A percentile compares a stretch with the other conserved stretches of the same genome.
These are phyloP conservation scores for Chalciporus sphaerocephalus DNA, from an alignment of 768 basidiomycete genomes.

Conservation along the genomic window DNA sequence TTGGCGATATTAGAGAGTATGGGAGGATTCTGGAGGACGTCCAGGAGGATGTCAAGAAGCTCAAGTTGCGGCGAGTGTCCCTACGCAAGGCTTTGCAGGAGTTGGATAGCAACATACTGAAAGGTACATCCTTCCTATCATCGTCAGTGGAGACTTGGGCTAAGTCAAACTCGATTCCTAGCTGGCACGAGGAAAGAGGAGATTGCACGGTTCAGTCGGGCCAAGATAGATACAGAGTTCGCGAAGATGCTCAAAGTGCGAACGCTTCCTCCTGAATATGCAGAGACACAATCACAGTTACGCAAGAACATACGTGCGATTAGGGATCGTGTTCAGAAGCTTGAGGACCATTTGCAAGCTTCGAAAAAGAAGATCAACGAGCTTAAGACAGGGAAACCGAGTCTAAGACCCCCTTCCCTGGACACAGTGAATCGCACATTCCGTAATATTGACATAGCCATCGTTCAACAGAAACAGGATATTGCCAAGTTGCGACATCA, in stretches of 20 bases:
- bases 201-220: conserved; percentile 72
- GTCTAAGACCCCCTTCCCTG: conserved; percentile 72
- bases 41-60: conserved; percentile 47
- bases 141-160: background rate
- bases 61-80: conserved; percentile 42
- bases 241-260: conserved; percentile 67
- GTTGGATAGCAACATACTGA: conserved; percentile 61
- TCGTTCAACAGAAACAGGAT: conserved; percentile 57
- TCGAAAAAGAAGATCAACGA: conserved; percentile 68
- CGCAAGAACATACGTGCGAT: conserved; percentile 65
- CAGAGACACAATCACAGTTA: conserved; percentile 75
- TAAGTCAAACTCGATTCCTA: conserved; percentile 32
- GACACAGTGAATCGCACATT: conserved; percentile 81
- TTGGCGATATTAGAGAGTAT: conserved; percentile 51
- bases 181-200: conserved; percentile 83
- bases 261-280: conserved; percentile 84
- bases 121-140: conserved; percentile 41
- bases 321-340: conserved; percentile 68
- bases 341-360: conserved; percentile 67
- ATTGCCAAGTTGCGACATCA: conserved; percentile 50
- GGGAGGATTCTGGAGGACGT: conserved; percentile 34
- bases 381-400: conserved; percentile 56
- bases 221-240: conserved; percentile 75
- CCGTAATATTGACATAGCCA: conserved; percentile 74
- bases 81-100: conserved; percentile 46